phyloP scores from a whole-genome alignment of 116 monocot genomes.

The Thalassia testudinum region DNA sequence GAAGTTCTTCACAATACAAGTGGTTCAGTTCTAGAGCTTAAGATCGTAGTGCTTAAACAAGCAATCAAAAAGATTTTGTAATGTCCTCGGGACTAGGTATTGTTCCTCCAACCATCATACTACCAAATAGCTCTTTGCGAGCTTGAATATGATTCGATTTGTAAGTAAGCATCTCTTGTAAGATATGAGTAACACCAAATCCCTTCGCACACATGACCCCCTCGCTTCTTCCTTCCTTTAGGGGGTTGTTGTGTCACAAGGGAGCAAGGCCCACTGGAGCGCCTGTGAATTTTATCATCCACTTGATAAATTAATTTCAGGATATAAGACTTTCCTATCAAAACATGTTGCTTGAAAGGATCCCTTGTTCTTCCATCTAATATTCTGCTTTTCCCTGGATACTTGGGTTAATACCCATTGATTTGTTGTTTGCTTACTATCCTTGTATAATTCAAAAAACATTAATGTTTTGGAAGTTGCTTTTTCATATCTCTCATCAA shows the following conservation, averaged over 20 bases:
- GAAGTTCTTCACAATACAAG: conserved; percentile 9
- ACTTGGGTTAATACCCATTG: background rate
- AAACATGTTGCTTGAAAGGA: background rate
- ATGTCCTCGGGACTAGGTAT: conserved; percentile 3
- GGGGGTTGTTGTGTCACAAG: conserved; percentile 8
- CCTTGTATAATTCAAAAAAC: conserved; percentile 7
- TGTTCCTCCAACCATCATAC: conserved; percentile 1
- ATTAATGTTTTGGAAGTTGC: conserved; percentile 11
- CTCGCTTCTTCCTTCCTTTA: background rate
- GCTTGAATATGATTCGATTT: conserved; percentile 9
- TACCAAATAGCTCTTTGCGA: conserved; percentile 1
- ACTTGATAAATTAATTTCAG: conserved; percentile 10
- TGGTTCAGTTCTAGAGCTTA: conserved; percentile 4
- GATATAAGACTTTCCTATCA: conserved; percentile 3
- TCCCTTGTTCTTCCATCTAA: background rate
- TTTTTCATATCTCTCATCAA: conserved; percentile 17
- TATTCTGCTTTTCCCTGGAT: background rate
- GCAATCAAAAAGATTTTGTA: background rate
- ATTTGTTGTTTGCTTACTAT: conserved; percentile 2
- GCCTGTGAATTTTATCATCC: conserved; percentile 6
- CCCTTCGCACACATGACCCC: background rate
- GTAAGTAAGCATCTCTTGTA: conserved; percentile 8
- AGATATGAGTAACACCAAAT: conserved; percentile 7
- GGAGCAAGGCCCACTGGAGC: conserved; percentile 1
- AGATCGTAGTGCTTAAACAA: conserved; percentile 2